phyloP scores from a whole-genome alignment of 1,139 yeast species.

The Protomyces inundatus region DNA sequence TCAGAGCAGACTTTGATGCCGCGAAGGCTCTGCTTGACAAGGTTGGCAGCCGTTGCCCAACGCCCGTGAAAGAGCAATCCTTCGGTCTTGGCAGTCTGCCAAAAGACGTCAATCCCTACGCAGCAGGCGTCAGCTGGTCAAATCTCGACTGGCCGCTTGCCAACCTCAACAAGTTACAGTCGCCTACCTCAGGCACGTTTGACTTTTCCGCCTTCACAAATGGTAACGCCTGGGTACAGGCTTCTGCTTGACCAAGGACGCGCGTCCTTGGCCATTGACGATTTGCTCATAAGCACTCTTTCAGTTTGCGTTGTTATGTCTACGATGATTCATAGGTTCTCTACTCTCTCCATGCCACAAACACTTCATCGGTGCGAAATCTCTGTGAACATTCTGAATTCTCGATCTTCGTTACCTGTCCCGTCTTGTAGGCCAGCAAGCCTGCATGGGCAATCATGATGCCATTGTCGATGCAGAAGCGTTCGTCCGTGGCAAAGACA shows the following conservation, averaged over 20 bases:
- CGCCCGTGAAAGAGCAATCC: slow-evolving; percentile 6
- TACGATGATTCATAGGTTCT: neutral
- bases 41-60: neutral
- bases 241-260: neutral
- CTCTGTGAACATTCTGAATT: slow-evolving; percentile 88
- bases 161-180: neutral
- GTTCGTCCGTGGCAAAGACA: slow-evolving; percentile 88
- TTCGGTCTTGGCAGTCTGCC: neutral
- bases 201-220: slow-evolving; percentile 17
- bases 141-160: slow-evolving; percentile 20
- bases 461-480: slow-evolving; percentile 39
- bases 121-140: slow-evolving; percentile 4
- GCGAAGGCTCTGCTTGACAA: neutral
- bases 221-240: neutral
- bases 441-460: slow-evolving; percentile 99
- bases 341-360: slow-evolving; percentile 31
- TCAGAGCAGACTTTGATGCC: neutral
- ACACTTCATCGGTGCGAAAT: slow-evolving; percentile 43
- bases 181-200: slow-evolving; percentile 12
- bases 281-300: neutral
- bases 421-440: slow-evolving; percentile 75
- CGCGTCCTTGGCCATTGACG: neutral
- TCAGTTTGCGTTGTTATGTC: neutral
- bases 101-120: slow-evolving; percentile 20
- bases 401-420: slow-evolving; percentile 53